These are phyloP conservation scores for Phlegmacium glaucopus DNA, from an alignment of 768 basidiomycete species.

Conservation along the genomic window DNA sequence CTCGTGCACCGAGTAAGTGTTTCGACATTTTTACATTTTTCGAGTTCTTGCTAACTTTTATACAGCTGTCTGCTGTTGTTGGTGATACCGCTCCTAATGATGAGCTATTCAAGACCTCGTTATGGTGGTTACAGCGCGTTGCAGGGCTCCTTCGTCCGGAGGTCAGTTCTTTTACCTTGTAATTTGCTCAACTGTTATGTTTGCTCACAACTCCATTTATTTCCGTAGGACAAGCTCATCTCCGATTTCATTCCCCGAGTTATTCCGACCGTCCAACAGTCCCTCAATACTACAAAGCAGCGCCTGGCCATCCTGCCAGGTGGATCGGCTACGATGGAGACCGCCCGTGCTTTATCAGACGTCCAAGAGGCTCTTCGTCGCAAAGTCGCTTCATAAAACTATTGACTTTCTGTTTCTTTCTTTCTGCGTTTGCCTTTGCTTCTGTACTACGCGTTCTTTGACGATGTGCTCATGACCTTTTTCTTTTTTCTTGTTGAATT, in stretches of 20 bases:
- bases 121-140: conserved; percentile 87
- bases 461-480: no score
- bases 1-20: conserved; percentile 73
- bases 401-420: conserved; percentile 3
- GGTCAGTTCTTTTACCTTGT: conserved; percentile 35
- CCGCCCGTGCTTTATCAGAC: conserved; percentile 66
- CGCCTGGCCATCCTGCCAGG: conserved; percentile 76
- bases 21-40: not conserved
- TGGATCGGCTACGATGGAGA: conserved; percentile 62
- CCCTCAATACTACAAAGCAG: conserved; percentile 76
- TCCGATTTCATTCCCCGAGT: conserved; percentile 80
- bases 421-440: not conserved
- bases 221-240: conserved; percentile 68
- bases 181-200: not conserved
- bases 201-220: conserved; percentile 1
- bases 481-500: not conserved
- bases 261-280: conserved; percentile 73
- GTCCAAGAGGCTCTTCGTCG: conserved; percentile 69
- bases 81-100: conserved; percentile 76
- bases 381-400: conserved; percentile 31
- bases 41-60: conserved; percentile 2
- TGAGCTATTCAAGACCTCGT: conserved; percentile 74
- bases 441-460: not conserved
- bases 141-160: conserved; percentile 69
- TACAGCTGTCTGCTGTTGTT: conserved; percentile 68